These are phyloP conservation scores for Penicillium decumbens DNA, from an alignment of 2,329 filamentous ascomycete species.

Conservation along the genomic window DNA sequence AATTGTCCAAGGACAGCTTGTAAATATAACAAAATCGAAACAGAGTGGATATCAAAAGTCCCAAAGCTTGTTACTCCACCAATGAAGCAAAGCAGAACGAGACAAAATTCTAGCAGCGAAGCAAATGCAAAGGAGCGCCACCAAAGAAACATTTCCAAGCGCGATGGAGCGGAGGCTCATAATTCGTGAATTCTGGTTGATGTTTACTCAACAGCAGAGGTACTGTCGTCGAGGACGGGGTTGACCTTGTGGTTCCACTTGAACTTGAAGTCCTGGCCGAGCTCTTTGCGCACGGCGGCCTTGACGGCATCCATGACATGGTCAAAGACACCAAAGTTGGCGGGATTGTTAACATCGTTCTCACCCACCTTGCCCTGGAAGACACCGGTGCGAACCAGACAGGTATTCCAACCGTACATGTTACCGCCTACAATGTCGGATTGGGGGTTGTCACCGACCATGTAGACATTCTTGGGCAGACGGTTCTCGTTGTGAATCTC, in stretches of 20 bases:
- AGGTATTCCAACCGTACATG: slow-evolving; percentile 79
- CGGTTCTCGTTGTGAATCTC: slow-evolving; percentile 67
- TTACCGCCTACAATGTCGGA: slow-evolving; percentile 72
- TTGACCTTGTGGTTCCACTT: slow-evolving; percentile 68
- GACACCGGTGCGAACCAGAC: slow-evolving; percentile 70
- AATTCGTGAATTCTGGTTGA: slow-evolving; percentile 9
- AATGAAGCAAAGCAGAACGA: slow-evolving; percentile 3
- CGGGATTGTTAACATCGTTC: slow-evolving; percentile 72
- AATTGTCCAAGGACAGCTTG: neutral
- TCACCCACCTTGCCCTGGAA: slow-evolving; percentile 63
- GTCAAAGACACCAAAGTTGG: slow-evolving; percentile 69
- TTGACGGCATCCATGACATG: slow-evolving; percentile 69
- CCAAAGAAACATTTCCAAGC: neutral
- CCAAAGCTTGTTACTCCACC: slow-evolving; percentile 10
- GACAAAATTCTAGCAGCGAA: neutral
- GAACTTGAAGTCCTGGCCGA: slow-evolving; percentile 70
- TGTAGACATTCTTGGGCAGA: slow-evolving; percentile 67
- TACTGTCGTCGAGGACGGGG: slow-evolving; percentile 54
- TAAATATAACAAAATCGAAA: neutral
- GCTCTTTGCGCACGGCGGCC: slow-evolving; percentile 62
- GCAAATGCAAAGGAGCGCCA: slow-evolving; percentile 4
- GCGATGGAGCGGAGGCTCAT: slow-evolving; percentile 2
- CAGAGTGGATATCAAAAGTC: neutral
- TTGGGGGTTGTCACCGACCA: slow-evolving; percentile 70
- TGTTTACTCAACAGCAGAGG: slow-evolving; percentile 54